Evolutionary conservation across 2,329 filamentous ascomycete genomes (phyloP).

Genomic region (Eurotiales sp.): DNA sequence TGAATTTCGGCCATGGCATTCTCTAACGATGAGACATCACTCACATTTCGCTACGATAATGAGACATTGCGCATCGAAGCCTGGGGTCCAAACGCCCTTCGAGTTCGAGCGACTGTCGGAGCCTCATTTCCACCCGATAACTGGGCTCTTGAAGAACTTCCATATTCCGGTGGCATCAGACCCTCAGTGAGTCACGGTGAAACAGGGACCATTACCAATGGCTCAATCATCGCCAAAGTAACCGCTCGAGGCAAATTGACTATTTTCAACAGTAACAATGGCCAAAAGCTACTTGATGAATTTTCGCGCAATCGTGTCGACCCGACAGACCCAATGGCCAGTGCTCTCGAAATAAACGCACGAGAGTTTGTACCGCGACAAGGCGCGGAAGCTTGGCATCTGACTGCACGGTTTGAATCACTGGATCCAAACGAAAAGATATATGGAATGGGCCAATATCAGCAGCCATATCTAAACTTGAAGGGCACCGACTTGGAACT

Average conservation of each 20-base stretch:
- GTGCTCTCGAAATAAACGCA: conserved; percentile 53
- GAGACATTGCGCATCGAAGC: conserved; percentile 35
- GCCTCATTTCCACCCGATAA: conserved; percentile 30
- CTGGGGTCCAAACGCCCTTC: conserved; percentile 37
- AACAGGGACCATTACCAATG: conserved; percentile 41
- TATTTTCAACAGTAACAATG: conserved; percentile 39
- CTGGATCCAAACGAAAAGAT: conserved; percentile 54
- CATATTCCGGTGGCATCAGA: conserved; percentile 1
- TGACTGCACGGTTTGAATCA: conserved; percentile 58
- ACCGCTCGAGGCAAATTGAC: conserved; percentile 49
- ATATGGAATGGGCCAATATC: conserved; percentile 67
- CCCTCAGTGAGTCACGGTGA: conserved; percentile 16
- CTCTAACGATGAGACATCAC: no score
- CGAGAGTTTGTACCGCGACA: conserved; percentile 56
- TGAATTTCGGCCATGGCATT: no score
- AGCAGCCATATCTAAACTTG: conserved; percentile 59
- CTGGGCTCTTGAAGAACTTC: conserved; percentile 31
- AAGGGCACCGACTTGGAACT: conserved; percentile 62
- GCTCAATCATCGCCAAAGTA: conserved; percentile 46
- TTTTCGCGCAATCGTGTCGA: conserved; percentile 51
- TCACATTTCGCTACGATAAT: conserved; percentile 29
- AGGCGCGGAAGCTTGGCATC: conserved; percentile 50
- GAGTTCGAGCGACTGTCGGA: conserved; percentile 34
- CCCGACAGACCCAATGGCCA: conserved; percentile 55
- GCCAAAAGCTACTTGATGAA: conserved; percentile 49